Percentiles rank a stretch among this genome's conserved stretches.
These are phyloP conservation scores for Protea cynaroides DNA, from an alignment of 164 flowering plant species.

Conservation along the genomic window DNA sequence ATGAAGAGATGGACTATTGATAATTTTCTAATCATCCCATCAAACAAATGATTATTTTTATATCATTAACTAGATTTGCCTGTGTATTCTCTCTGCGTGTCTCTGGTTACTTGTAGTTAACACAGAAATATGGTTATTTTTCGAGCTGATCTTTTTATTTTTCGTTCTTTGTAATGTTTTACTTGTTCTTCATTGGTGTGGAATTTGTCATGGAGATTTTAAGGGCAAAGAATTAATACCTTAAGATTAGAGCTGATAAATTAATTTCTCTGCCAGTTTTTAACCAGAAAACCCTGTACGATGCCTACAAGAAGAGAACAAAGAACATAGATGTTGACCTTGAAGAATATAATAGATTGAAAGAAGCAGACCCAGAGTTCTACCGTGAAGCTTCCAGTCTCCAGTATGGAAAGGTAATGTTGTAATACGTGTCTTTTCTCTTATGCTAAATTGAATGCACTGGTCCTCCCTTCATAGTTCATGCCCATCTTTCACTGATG, in stretches of 20 bases:
- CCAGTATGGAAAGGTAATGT: constrained; percentile 82
- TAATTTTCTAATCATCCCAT: too few relatives aligned
- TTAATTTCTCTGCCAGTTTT: constrained; percentile 55
- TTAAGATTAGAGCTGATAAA: too few relatives aligned
- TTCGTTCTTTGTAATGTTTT: too few relatives aligned
- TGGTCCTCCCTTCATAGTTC: background rate
- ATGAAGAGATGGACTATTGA: too few relatives aligned
- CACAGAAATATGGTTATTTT: background rate
- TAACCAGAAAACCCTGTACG: constrained; percentile 82
- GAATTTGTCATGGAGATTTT: too few relatives aligned
- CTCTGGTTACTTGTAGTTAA: background rate
- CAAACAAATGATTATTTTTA: too few relatives aligned
- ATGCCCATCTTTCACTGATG: too few relatives aligned
- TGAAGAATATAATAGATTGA: constrained; percentile 78
- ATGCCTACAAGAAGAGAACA: constrained; percentile 93
- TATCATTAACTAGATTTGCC: too few relatives aligned
- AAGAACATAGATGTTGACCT: constrained; percentile 67
- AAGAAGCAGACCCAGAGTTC: constrained; percentile 95
- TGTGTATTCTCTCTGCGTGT: too few relatives aligned
- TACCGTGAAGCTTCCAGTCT: constrained; percentile 96
- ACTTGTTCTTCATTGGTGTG: too few relatives aligned
- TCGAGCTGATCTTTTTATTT: too few relatives aligned
- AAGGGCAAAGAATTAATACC: too few relatives aligned
- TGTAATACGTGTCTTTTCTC: background rate
- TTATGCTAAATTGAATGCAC: background rate